A percentile compares a stretch with the other conserved stretches of the same genome.
phyloP scores from a whole-genome alignment of 371 early-diverging fungal species.

The Actinomortierella wolfii region DNA sequence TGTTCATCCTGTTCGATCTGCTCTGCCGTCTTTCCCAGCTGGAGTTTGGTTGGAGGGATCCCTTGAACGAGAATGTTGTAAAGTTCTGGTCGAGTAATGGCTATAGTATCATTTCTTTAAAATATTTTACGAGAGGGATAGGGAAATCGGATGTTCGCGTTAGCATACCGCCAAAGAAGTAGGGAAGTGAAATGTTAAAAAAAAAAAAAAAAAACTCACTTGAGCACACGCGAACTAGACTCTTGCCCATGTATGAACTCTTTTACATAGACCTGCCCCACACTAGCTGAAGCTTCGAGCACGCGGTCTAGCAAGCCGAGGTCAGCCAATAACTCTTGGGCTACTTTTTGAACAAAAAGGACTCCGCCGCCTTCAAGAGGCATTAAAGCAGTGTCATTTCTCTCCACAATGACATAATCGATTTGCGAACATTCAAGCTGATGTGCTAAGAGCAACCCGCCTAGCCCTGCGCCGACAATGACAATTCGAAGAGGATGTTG shows the following conservation, averaged over 20 bases:
- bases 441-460: slow-evolving; percentile 22
- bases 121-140: no score
- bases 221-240: no score
- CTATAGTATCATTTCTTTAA: slow-evolving; percentile 16
- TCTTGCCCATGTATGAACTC: no score
- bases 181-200: no score
- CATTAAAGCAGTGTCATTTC: slow-evolving; percentile 10
- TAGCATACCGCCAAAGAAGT: no score
- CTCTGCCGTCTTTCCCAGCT: slow-evolving; percentile 23
- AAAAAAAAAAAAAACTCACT: no score
- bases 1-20: slow-evolving; percentile 9
- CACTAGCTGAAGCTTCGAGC: background rate
- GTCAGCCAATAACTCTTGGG: slow-evolving; percentile 18
- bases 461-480: slow-evolving; percentile 28
- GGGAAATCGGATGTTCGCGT: no score
- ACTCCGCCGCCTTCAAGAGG: slow-evolving; percentile 35
- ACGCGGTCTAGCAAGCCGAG: slow-evolving; percentile 18
- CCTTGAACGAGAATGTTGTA: slow-evolving; percentile 25
- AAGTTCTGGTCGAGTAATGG: slow-evolving; percentile 34
- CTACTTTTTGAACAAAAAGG: slow-evolving; percentile 18
- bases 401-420: slow-evolving; percentile 23
- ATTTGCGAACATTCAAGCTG: slow-evolving; percentile 19
- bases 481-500: slow-evolving; percentile 6
- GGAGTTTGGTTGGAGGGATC: slow-evolving; percentile 18
- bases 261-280: no score